Evolutionary conservation across 805 yeast genomes (phyloP).

Genomic region (Diddensiella caesifluorescens): DNA sequence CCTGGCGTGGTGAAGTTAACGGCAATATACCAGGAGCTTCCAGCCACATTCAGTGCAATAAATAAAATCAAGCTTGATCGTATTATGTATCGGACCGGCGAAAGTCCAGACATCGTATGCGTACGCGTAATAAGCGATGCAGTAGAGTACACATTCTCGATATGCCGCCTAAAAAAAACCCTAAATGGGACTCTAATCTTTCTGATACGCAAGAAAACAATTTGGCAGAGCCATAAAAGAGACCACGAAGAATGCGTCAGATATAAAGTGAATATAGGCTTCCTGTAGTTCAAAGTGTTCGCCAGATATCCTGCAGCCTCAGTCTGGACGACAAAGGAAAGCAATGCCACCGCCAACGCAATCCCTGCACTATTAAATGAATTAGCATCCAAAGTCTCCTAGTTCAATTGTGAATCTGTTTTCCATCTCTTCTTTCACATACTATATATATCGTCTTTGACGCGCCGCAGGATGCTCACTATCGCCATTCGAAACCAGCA

Average conservation of each 20-base stretch:
- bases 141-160: constrained; percentile 20
- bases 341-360: constrained; percentile 45
- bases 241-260: constrained; percentile 79
- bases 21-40: constrained; percentile 80
- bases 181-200: constrained; percentile 35
- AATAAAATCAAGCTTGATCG: constrained; percentile 43
- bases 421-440: too few species aligned
- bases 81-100: constrained; percentile 43
- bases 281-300: constrained; percentile 43
- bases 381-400: too few species aligned
- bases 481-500: too few species aligned
- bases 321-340: constrained; percentile 72
- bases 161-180: constrained; percentile 19
- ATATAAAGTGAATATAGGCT: constrained; percentile 57
- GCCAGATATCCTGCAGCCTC: constrained; percentile 72
- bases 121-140: constrained; percentile 22
- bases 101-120: constrained; percentile 24
- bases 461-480: too few species aligned
- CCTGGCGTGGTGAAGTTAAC: constrained; percentile 75
- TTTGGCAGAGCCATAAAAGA: constrained; percentile 66
- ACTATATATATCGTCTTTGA: constrained; percentile 1
- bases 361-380: constrained; percentile 43
- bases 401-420: too few species aligned
- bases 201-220: constrained; percentile 42
- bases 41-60: constrained; percentile 64